Base-by-base conservation (phyloP, 2,329 filamentous ascomycete species). In the Colletotrichum phormii region DNA sequence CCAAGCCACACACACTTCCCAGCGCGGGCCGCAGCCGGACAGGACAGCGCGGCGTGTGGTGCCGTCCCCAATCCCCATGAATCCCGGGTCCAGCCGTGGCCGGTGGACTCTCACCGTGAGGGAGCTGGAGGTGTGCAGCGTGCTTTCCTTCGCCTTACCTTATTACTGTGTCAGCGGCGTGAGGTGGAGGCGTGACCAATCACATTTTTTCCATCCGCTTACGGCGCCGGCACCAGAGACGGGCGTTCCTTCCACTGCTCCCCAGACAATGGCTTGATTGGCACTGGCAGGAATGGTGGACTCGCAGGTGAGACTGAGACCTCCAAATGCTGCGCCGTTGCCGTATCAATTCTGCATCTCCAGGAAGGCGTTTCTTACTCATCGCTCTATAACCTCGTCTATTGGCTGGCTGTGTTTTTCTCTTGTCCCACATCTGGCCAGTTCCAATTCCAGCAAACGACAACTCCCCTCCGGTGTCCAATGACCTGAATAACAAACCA, bases 161-260 rank as follows among this genome's bases (percentile, higher is more conserved):
- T 29, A 29, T 42, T 15, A 42, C 35, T 29, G 26, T 29, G 26
- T 29, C 26, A 29, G 26, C 26, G 35, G 4, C 35, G 11, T 13
- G 35, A 37, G 12, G 35, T 22, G 42, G n/a, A 42, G 13, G 26
- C 35, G 29, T 24, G 31, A 13, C 66, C 71, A 73, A 71, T 71
- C 67, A 73, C 60, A 71, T 71, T 54, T 29, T 61, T 71, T 46
- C 37, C 18, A 49, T 13, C 66, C 26, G 66, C 70, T 65, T 64
- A 57, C 54, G 53, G 31, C 65, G 33, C 54, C 59, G 53, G 57
- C 37, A 18, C 37, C 58, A 61, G 11, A 61, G 24, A 67, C 35
- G 35, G 51, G 26, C 53, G 31, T 18, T 18, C 26, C 29, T 11
- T 24, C 37, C 26, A n/a, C 24, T 31, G 18, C 15, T 42, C 37